Conservation (phyloP, 495 filamentous ascomycete species). For the Hypomontagnella submonticulosa region DNA sequence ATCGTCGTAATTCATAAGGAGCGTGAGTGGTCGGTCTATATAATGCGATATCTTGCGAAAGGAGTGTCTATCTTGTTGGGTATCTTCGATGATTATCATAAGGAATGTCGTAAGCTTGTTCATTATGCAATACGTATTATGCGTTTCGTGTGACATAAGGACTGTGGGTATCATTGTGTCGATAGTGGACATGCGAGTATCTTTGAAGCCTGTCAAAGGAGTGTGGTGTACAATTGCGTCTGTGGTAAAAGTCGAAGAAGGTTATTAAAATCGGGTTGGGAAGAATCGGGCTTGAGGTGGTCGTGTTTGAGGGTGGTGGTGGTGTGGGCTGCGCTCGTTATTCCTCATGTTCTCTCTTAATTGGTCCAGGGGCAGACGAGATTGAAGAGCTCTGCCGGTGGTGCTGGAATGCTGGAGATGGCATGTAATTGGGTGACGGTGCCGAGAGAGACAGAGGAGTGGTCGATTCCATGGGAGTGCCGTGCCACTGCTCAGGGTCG, state of each 20-base stretch:
- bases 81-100: constrained; percentile 52
- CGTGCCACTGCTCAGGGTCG: constrained; percentile 49
- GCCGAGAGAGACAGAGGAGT: constrained; percentile 43
- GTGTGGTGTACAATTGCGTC: constrained; percentile 62
- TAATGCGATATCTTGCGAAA: constrained; percentile 51
- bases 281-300: constrained; percentile 28
- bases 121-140: constrained; percentile 55
- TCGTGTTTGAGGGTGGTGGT: constrained; percentile 12
- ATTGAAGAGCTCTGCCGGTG: constrained; percentile 45
- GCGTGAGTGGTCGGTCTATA: constrained; percentile 56
- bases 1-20: constrained; percentile 52
- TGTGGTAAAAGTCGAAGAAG: constrained; percentile 52
- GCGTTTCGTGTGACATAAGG: constrained; percentile 52
- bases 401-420: constrained; percentile 39
- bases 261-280: constrained; percentile 33
- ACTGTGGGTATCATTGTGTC: constrained; percentile 58
- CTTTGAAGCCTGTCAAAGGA: constrained; percentile 58
- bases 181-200: constrained; percentile 52
- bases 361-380: constrained; percentile 44
- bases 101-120: constrained; percentile 59
- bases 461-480: constrained; percentile 52
- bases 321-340: constrained; percentile 13
- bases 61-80: constrained; percentile 58
- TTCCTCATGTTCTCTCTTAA: constrained; percentile 45
- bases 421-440: constrained; percentile 42